Conservation (phyloP, 176 grass and related monocot species). For the Paspalum vaginatum region DNA sequence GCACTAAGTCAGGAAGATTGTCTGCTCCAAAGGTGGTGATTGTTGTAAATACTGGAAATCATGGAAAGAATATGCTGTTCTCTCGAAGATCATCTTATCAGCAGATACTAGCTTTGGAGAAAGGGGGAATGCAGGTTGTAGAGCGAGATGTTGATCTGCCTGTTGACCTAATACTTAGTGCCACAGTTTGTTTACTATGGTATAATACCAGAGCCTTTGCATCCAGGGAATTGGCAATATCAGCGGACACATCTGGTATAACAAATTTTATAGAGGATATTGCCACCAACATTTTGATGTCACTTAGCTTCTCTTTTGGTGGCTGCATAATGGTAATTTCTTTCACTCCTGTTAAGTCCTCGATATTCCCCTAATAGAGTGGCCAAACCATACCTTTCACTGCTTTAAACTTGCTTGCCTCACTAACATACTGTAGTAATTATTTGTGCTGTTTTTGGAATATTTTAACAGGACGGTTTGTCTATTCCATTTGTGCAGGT, state of each 20-base stretch:
- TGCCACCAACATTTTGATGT: constrained; percentile 81
- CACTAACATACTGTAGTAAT: background rate
- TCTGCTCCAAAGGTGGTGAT: constrained; percentile 54
- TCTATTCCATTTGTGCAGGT: constrained; percentile 55
- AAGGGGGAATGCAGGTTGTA: constrained; percentile 75
- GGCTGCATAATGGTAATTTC: constrained; percentile 90
- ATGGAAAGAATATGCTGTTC: constrained; percentile 74
- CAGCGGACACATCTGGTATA: constrained; percentile 48
- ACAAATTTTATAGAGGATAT: constrained; percentile 69
- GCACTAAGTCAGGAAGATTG: constrained; percentile 31
- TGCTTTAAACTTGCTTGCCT: constrained; percentile 18
- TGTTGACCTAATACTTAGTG: constrained; percentile 75
- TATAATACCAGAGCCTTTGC: constrained; percentile 54
- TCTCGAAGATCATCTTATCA: constrained; percentile 88
- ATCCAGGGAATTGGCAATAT: constrained; percentile 37
- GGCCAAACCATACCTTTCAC: background rate
- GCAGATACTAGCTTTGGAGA: constrained; percentile 90
- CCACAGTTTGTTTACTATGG: constrained; percentile 84
- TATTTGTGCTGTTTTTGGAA: background rate
- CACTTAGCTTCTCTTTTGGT: constrained; percentile 91
- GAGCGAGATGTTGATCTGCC: constrained; percentile 85
- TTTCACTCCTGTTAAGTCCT: constrained; percentile 15
- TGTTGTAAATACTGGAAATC: constrained; percentile 87
- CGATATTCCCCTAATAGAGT: constrained; percentile 29
- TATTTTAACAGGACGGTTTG: constrained; percentile 12